Evolutionary conservation across 352 stramenopile species (phyloP).

Genomic region (Blastocystis sp.): DNA sequence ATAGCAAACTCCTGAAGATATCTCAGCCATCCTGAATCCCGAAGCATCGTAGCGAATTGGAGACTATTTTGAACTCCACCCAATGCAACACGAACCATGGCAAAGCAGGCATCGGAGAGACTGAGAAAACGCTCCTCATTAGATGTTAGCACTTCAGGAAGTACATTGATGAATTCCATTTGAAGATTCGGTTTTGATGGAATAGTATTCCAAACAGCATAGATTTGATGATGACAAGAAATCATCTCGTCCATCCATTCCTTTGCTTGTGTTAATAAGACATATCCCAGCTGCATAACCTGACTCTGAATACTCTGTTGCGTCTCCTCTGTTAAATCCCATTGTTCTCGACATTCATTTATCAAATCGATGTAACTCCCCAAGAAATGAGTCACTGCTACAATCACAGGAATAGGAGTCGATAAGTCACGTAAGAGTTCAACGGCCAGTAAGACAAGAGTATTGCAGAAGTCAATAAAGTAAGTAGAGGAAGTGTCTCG

Average conservation of each 20-base stretch:
- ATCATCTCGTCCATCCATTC: background rate
- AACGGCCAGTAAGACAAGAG: slow-evolving; percentile 7
- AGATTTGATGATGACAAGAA: background rate
- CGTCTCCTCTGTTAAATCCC: background rate
- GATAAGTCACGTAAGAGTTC: background rate
- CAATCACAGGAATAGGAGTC: background rate
- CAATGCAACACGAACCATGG: background rate
- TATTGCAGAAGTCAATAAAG: slow-evolving; percentile 48
- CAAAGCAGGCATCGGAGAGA: background rate
- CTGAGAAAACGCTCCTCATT: background rate
- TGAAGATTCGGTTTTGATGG: background rate
- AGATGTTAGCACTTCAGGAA: background rate
- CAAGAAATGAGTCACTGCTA: slow-evolving; percentile 14
- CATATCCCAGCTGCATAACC: background rate
- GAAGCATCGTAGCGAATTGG: slow-evolving; percentile 1
- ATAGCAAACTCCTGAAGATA: background rate
- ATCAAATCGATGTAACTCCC: slow-evolving; percentile 31
- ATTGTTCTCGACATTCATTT: background rate
- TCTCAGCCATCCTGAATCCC: background rate
- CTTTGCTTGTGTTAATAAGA: background rate
- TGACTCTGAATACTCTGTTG: background rate
- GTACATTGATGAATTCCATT: background rate
- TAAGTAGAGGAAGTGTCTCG: background rate
- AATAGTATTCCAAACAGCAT: background rate
- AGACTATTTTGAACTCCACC: slow-evolving; percentile 12